Evolutionary conservation across 192 early-diverging fungal species (phyloP).

Genomic region (Diversispora epigaea): DNA sequence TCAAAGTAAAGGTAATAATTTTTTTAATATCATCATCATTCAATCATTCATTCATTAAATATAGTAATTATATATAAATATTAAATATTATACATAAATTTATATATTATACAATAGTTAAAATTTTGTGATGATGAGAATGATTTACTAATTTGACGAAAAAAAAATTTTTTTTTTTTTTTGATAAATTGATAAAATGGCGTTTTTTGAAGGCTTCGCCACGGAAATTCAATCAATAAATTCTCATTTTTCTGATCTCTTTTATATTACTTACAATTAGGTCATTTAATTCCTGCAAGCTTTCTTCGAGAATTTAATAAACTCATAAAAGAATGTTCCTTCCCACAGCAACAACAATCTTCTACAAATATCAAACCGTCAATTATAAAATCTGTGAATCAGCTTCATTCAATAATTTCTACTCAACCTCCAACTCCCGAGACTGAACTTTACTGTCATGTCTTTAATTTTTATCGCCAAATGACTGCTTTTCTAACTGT

Average conservation of each 20-base stretch:
- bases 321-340: slow-evolving; percentile 13
- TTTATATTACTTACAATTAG: slow-evolving; percentile 2
- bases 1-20: neutral
- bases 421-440: neutral
- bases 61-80: too few species aligned
- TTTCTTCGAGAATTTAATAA: slow-evolving; percentile 32
- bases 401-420: slow-evolving; percentile 6
- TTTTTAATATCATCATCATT: too few species aligned
- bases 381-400: neutral
- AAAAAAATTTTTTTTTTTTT: too few species aligned
- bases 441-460: neutral
- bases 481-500: slow-evolving; percentile 31
- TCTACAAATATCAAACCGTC: neutral
- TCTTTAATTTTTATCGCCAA: slow-evolving; percentile 28
- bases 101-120: too few species aligned
- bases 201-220: too few species aligned
- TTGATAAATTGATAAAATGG: too few species aligned
- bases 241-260: neutral
- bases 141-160: too few species aligned
- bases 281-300: slow-evolving; percentile 7
- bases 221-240: neutral
- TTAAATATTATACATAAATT: too few species aligned
- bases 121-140: too few species aligned
- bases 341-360: neutral
- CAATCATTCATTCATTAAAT: too few species aligned